Conservation (phyloP, 306 rosid genomes). For the Begonia peltatifolia region DNA sequence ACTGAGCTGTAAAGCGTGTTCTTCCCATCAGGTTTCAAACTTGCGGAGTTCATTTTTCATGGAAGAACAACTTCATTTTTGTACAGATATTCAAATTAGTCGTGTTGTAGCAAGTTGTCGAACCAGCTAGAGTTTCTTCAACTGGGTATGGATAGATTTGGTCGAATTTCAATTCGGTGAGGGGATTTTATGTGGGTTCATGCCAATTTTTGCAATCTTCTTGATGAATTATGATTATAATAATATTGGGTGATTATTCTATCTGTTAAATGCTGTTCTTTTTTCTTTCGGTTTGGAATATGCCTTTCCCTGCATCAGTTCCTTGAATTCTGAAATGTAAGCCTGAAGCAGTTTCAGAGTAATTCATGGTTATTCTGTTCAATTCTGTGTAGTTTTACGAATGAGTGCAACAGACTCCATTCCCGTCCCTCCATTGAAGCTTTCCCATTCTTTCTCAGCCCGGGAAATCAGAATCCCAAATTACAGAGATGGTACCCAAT, state of each 20-base stretch:
- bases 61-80: not conserved
- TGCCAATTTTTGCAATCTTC: too few relatives aligned
- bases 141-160: too few relatives aligned
- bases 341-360: not conserved
- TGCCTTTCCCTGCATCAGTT: too few relatives aligned
- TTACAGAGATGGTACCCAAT: slow-evolving; percentile 16
- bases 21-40: not conserved
- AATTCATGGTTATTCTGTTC: slow-evolving; percentile 2
- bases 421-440: slow-evolving; percentile 4
- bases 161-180: too few relatives aligned
- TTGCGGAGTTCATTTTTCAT: not conserved
- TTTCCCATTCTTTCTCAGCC: not conserved
- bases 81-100: not conserved
- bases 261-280: too few relatives aligned
- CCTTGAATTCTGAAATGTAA: too few relatives aligned
- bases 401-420: slow-evolving; percentile 21
- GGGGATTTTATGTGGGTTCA: too few relatives aligned
- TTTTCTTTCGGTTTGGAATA: too few relatives aligned
- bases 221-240: too few relatives aligned
- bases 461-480: not conserved
- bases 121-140: too few relatives aligned
- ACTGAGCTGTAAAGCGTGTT: not conserved
- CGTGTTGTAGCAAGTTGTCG: not conserved
- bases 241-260: too few relatives aligned
- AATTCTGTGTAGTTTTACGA: slow-evolving; percentile 8